Percentiles rank a stretch among this genome's conserved stretches.
Conservation (phyloP, 2,329 filamentous ascomycete species). For the Aspergillus aculeatus region DNA sequence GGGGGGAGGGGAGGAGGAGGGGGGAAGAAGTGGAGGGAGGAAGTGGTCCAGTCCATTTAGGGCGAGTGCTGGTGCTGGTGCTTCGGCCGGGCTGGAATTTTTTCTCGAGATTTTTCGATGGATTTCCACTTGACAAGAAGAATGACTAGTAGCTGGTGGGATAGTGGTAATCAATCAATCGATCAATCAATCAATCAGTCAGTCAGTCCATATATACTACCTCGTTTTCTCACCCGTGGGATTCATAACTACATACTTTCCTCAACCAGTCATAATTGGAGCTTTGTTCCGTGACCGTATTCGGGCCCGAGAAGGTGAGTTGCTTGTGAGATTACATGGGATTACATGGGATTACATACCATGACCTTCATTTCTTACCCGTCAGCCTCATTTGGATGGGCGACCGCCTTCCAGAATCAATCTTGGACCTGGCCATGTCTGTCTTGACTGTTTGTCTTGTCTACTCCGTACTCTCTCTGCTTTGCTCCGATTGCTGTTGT, state of each 20-base stretch:
- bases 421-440: background rate
- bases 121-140: background rate
- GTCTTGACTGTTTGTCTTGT: constrained; percentile 1
- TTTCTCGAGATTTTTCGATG: background rate
- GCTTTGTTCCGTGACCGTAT: background rate
- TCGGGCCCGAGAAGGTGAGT: background rate
- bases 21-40: background rate
- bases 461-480: background rate
- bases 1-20: background rate
- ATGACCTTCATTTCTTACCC: background rate
- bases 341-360: no score
- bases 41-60: background rate
- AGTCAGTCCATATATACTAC: background rate
- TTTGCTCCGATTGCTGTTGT: background rate
- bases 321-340: background rate
- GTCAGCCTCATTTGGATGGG: constrained; percentile 24
- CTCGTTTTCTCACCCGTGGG: background rate
- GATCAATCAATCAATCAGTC: background rate
- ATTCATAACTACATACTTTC: background rate
- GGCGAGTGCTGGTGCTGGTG: background rate
- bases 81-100: background rate
- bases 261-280: background rate
- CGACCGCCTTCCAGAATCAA: constrained; percentile 30
- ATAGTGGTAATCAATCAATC: background rate
- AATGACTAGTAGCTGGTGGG: background rate